Conservation (phyloP, 441 rosid genomes). For the Brassica hybrid region DNA sequence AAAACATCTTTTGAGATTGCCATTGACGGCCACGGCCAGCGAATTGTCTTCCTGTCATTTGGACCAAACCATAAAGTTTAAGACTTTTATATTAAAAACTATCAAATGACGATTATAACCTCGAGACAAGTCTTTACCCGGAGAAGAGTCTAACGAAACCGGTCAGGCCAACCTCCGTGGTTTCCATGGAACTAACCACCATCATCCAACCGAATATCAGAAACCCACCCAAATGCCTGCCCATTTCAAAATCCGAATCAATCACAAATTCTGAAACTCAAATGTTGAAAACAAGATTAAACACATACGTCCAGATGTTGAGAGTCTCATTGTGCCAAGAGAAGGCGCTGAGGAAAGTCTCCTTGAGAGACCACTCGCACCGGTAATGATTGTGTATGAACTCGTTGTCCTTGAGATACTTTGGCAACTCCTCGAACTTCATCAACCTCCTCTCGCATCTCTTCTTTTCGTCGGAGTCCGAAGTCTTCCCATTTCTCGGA, state of each 20-base stretch:
- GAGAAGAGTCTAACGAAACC: conserved; percentile 49
- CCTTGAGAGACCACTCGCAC: conserved; percentile 91
- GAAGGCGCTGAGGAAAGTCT: conserved; percentile 72
- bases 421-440: conserved; percentile 79
- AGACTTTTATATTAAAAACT: neutral
- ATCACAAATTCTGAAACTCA: neutral
- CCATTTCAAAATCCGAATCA: neutral
- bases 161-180: conserved; percentile 58
- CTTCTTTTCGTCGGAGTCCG: conserved; percentile 25
- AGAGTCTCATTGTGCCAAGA: conserved; percentile 95
- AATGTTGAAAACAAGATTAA: neutral
- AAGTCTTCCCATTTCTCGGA: conserved; percentile 24
- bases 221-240: conserved; percentile 82
- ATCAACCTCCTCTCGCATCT: conserved; percentile 55
- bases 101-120: conserved; percentile 39
- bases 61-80: conserved; percentile 10
- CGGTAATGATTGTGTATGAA: conserved; percentile 83
- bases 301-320: conserved; percentile 95
- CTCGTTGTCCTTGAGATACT: conserved; percentile 83
- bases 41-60: conserved; percentile 48
- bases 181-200: conserved; percentile 65
- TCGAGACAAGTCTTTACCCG: conserved; percentile 45
- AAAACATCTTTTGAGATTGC: conserved; percentile 34
- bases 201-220: conserved; percentile 66
- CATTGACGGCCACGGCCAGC: conserved; percentile 61